These are phyloP conservation scores for Paramecium sonneborni DNA, from an alignment of 73 alveolate species.

Conservation along the genomic window DNA sequence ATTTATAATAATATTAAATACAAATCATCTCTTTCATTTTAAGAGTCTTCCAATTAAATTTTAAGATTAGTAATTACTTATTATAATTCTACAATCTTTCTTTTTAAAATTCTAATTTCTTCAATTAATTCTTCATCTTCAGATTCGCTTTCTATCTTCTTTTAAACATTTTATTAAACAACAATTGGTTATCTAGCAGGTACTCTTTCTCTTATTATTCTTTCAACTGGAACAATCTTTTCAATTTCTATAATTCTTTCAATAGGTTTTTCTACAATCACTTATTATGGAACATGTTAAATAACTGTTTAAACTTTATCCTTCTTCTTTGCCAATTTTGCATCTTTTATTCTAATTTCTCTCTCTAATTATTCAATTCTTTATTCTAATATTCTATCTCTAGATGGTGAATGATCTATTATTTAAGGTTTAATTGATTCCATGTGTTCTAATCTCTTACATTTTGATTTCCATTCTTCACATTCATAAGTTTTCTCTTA, in stretches of 20 bases:
- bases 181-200: slow-evolving; percentile 56
- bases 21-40: slow-evolving; percentile 17
- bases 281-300: slow-evolving; percentile 34
- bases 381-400: background rate
- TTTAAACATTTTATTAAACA: background rate
- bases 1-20: background rate
- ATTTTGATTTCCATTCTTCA: slow-evolving; percentile 44
- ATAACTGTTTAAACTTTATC: slow-evolving; percentile 9
- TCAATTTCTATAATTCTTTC: slow-evolving; percentile 53
- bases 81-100: slow-evolving; percentile 7
- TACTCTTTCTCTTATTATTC: slow-evolving; percentile 37
- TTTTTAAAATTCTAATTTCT: slow-evolving; percentile 1
- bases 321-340: slow-evolving; percentile 40
- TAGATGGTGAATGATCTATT: slow-evolving; percentile 8
- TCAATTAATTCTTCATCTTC: slow-evolving; percentile 31
- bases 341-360: slow-evolving; percentile 15
- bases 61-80: background rate
- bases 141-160: background rate
- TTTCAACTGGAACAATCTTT: slow-evolving; percentile 46
- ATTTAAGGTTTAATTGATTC: background rate
- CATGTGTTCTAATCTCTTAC: slow-evolving; percentile 3
- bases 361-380: slow-evolving; percentile 28
- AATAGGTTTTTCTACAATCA: slow-evolving; percentile 44
- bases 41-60: background rate
- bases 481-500: slow-evolving; percentile 20